Percentiles rank a stretch among this genome's conserved stretches.
phyloP scores from a whole-genome alignment of 1,284 basidiomycete genomes.

The Xerocomus minutiporus region DNA sequence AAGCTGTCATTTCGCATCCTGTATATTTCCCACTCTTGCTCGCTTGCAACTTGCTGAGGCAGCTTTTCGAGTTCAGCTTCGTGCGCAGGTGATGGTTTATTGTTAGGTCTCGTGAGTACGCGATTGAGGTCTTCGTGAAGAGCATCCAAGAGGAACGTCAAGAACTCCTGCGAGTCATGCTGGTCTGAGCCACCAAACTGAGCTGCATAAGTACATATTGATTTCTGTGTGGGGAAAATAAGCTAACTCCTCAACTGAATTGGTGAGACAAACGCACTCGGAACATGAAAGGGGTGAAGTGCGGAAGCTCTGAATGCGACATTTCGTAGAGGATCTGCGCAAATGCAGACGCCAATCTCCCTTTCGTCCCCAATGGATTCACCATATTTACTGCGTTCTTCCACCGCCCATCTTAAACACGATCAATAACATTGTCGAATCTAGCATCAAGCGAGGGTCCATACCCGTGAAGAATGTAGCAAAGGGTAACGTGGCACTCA shows the following conservation, averaged over 20 bases:
- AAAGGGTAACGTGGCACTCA: conserved; percentile 89
- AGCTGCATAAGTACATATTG: conserved; percentile 80
- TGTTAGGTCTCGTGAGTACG: conserved; percentile 71
- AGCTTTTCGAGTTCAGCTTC: conserved; percentile 86
- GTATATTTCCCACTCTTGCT: conserved; percentile 92
- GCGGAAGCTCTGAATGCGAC: conserved; percentile 85
- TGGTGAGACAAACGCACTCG: conserved; percentile 52
- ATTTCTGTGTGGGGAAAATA: conserved; percentile 47
- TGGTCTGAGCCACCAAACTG: conserved; percentile 92
- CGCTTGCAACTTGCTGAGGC: conserved; percentile 86
- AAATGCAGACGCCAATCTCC: conserved; percentile 79
- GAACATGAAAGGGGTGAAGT: conserved; percentile 82
- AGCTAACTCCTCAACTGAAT: not conserved
- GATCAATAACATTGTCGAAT: conserved; percentile 4
- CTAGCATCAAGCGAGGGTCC: not conserved
- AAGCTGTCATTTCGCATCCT: conserved; percentile 88
- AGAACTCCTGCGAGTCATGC: conserved; percentile 97
- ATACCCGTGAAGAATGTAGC: conserved; percentile 84
- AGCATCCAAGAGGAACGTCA: conserved; percentile 91
- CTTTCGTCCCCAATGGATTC: conserved; percentile 89
- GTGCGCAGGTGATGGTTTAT: conserved; percentile 74
- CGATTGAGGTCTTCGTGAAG: conserved; percentile 96
- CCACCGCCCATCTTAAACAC: conserved; percentile 73
- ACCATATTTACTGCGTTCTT: conserved; percentile 82
- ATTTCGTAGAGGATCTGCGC: conserved; percentile 81